A percentile compares a stretch with the other conserved stretches of the same genome.
Evolutionary conservation across 768 basidiomycete species (phyloP).

Genomic region (Leccinum aurantiacum): DNA sequence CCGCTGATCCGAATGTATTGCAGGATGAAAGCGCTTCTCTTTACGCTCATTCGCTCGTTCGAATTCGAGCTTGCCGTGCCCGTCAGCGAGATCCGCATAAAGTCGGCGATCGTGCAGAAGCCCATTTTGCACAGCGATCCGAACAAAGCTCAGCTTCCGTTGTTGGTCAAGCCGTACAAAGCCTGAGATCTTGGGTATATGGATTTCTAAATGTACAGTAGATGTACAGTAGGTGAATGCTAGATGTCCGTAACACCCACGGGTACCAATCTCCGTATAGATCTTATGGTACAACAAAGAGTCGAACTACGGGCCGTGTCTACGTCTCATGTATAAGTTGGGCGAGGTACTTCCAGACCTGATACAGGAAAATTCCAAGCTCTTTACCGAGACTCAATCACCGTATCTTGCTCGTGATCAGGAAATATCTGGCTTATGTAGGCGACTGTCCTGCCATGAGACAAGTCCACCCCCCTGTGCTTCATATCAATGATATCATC

Average conservation of each 20-base stretch:
- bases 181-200: neutral
- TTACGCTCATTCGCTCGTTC: slow-evolving; percentile 45
- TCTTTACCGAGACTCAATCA: slow-evolving; percentile 25
- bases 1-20: neutral
- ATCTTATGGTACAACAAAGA: slow-evolving; percentile 85
- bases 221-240: neutral
- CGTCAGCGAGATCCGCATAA: slow-evolving; percentile 36
- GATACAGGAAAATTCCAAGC: slow-evolving; percentile 27
- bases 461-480: slow-evolving; percentile 48
- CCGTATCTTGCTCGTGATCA: slow-evolving; percentile 58
- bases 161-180: slow-evolving; percentile 24
- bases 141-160: slow-evolving; percentile 44
- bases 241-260: neutral
- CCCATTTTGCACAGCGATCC: slow-evolving; percentile 44
- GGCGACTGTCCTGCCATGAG: slow-evolving; percentile 25
- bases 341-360: slow-evolving; percentile 64
- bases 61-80: slow-evolving; percentile 55
- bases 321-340: slow-evolving; percentile 61
- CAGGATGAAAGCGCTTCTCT: neutral
- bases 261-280: slow-evolving; percentile 34
- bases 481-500: slow-evolving; percentile 54
- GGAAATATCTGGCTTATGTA: slow-evolving; percentile 75
- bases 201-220: neutral
- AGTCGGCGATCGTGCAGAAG: slow-evolving; percentile 38
- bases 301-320: slow-evolving; percentile 63